Conservation (phyloP, 768 basidiomycete genomes). For the Mycena pura region DNA sequence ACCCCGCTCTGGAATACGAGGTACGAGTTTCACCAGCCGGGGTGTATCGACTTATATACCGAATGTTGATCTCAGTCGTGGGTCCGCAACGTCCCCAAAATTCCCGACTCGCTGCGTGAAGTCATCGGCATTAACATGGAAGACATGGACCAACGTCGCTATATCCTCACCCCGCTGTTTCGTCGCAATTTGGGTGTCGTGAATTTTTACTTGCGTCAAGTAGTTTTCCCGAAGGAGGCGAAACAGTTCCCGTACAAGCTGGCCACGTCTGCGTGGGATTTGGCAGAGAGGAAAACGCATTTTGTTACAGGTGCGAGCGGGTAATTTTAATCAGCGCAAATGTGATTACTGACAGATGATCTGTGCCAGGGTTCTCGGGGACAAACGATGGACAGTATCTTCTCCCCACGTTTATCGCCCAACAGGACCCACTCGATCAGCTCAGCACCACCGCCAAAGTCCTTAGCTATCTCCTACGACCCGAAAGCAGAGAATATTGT, state of each 20-base stretch:
- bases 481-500: too few species aligned
- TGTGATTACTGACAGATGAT: too few species aligned
- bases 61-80: too few species aligned
- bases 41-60: too few species aligned
- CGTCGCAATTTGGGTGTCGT: slow-evolving; percentile 44
- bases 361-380: slow-evolving; percentile 63
- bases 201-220: slow-evolving; percentile 52
- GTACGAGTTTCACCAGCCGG: slow-evolving; percentile 48
- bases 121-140: too few species aligned
- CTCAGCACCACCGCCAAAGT: slow-evolving; percentile 56
- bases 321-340: too few species aligned
- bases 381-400: slow-evolving; percentile 57
- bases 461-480: slow-evolving; percentile 44
- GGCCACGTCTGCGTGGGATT: slow-evolving; percentile 58
- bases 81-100: too few species aligned
- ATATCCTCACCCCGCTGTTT: slow-evolving; percentile 44
- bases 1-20: slow-evolving; percentile 49
- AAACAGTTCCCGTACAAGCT: slow-evolving; percentile 55
- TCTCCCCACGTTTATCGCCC: slow-evolving; percentile 43
- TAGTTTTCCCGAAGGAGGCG: slow-evolving; percentile 57
- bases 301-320: too few species aligned
- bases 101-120: too few species aligned
- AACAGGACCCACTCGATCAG: slow-evolving; percentile 47
- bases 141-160: slow-evolving; percentile 13
- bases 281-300: slow-evolving; percentile 45